phyloP scores from a whole-genome alignment of 257 asterid species.

The Solanum neorickii region DNA sequence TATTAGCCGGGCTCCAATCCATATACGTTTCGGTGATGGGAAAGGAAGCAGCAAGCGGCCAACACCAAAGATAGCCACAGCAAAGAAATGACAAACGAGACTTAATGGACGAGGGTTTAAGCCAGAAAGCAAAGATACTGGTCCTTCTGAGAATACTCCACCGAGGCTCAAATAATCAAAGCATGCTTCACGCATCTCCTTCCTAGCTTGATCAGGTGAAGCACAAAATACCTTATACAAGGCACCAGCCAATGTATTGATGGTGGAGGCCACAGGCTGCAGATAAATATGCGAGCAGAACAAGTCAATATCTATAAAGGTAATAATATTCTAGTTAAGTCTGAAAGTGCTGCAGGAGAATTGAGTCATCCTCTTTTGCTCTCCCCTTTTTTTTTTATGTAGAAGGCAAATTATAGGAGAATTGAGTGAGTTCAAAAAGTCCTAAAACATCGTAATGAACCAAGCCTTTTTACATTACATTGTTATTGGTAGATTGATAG shows the following conservation, averaged over 20 bases:
- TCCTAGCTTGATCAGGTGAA: slow-evolving; percentile 52
- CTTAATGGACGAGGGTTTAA: slow-evolving; percentile 47
- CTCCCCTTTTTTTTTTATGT: background rate
- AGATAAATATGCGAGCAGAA: background rate
- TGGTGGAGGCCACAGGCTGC: slow-evolving; percentile 58
- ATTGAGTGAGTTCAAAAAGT: background rate
- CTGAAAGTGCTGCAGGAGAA: background rate
- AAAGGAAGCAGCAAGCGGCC: slow-evolving; percentile 54
- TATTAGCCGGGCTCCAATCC: slow-evolving; percentile 40
- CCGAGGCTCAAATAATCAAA: slow-evolving; percentile 52
- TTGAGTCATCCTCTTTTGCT: background rate
- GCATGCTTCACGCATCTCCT: slow-evolving; percentile 57
- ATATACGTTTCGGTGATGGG: slow-evolving; percentile 40
- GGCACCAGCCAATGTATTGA: slow-evolving; percentile 53
- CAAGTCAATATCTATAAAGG: background rate
- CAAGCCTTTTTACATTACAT: background rate
- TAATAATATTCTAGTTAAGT: background rate
- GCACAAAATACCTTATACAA: slow-evolving; percentile 48
- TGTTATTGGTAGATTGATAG: background rate
- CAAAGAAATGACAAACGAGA: slow-evolving; percentile 50
- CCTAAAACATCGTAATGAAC: background rate
- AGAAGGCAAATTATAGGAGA: background rate
- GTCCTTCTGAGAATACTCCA: slow-evolving; percentile 43
- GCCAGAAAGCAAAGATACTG: slow-evolving; percentile 48
- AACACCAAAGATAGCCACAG: slow-evolving; percentile 45